phyloP scores from a whole-genome alignment of 2,329 filamentous ascomycete species.

The Scytalidium lignicola region DNA sequence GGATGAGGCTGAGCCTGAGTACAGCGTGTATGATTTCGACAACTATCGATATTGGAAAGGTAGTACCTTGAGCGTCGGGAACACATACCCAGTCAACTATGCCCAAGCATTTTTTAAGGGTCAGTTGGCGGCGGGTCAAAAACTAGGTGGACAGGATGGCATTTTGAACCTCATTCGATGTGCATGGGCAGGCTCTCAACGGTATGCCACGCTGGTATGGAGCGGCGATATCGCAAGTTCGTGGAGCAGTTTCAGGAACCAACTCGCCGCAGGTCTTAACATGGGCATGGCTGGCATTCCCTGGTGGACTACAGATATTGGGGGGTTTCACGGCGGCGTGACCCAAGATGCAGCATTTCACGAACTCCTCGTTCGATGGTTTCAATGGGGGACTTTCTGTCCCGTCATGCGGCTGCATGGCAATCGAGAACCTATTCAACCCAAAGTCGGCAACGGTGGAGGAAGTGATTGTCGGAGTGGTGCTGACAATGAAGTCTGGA shows the following conservation, averaged over 20 bases:
- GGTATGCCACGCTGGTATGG: constrained; percentile 60
- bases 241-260: constrained; percentile 52
- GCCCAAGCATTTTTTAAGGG: constrained; percentile 55
- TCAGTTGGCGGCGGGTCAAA: constrained; percentile 43
- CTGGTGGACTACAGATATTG: constrained; percentile 66
- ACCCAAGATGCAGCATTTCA: constrained; percentile 48
- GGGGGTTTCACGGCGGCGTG: constrained; percentile 61
- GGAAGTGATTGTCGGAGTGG: constrained; percentile 26
- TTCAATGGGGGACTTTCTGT: constrained; percentile 62
- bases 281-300: constrained; percentile 58
- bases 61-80: constrained; percentile 49
- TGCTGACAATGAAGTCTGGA: constrained; percentile 58
- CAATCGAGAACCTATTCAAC: constrained; percentile 53
- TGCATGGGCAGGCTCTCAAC: constrained; percentile 52
- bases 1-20: constrained; percentile 64
- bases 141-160: constrained; percentile 23
- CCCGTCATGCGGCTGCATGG: constrained; percentile 63
- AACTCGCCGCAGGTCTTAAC: constrained; percentile 56
- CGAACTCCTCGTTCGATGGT: constrained; percentile 60
- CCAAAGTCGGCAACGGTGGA: constrained; percentile 21
- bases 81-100: constrained; percentile 53
- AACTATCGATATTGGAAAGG: constrained; percentile 55
- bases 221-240: constrained; percentile 59
- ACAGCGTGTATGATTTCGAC: constrained; percentile 58
- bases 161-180: constrained; percentile 54